Percentiles rank a stretch among this genome's conserved stretches.
Conservation (phyloP, 495 filamentous ascomycete species). For the Ramalina peruviana region DNA sequence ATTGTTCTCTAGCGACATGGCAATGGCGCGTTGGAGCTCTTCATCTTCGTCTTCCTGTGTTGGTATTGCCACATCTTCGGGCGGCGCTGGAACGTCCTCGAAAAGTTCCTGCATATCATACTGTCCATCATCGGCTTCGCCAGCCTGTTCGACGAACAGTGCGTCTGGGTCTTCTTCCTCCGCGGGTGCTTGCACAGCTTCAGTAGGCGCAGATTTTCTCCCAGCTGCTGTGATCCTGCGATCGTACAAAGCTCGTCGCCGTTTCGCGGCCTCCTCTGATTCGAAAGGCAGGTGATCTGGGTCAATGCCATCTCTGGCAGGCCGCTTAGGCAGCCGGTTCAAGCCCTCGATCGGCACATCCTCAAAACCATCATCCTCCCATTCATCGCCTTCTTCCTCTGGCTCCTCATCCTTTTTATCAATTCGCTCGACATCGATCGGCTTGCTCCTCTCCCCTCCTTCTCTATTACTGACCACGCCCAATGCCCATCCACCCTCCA, state of each 20-base stretch:
- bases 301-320: conserved; percentile 8
- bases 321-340: conserved; percentile 65
- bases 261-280: conserved; percentile 29
- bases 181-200: conserved; percentile 44
- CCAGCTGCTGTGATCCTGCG: conserved; percentile 16
- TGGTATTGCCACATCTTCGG: neutral
- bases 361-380: conserved; percentile 67
- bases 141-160: conserved; percentile 16
- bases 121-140: conserved; percentile 13
- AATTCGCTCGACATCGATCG: conserved; percentile 77
- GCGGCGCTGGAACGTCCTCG: conserved; percentile 17
- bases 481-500: conserved; percentile 93
- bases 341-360: conserved; percentile 91
- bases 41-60: conserved; percentile 42
- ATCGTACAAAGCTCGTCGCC: conserved; percentile 31
- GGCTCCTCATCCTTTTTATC: conserved; percentile 41
- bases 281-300: conserved; percentile 17
- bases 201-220: conserved; percentile 8
- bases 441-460: conserved; percentile 57
- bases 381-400: conserved; percentile 46
- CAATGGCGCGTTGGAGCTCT: conserved; percentile 68
- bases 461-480: conserved; percentile 82
- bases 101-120: conserved; percentile 28
- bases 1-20: conserved; percentile 49
- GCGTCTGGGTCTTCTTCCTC: conserved; percentile 28